Conservation (phyloP, 805 yeast genomes). For the Lachancea lanzarotensis region DNA sequence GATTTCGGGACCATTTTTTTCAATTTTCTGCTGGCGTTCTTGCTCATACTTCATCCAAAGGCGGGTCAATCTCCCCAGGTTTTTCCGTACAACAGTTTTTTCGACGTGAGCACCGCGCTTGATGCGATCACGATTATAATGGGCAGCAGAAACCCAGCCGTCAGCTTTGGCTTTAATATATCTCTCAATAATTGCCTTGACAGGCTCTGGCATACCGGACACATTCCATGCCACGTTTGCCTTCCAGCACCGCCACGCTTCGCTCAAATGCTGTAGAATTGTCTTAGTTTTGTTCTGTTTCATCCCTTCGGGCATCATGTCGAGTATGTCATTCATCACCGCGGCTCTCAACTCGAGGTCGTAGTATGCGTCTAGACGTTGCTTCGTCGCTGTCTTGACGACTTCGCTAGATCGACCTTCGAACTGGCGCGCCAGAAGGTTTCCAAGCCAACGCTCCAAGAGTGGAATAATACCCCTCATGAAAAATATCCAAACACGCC, state of each 20-base stretch:
- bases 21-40: slow-evolving; percentile 72
- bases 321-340: slow-evolving; percentile 91
- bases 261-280: slow-evolving; percentile 87
- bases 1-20: slow-evolving; percentile 81
- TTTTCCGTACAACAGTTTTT: slow-evolving; percentile 89
- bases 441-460: slow-evolving; percentile 92
- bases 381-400: slow-evolving; percentile 91
- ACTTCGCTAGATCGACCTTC: slow-evolving; percentile 93
- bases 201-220: slow-evolving; percentile 90
- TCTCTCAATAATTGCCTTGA: slow-evolving; percentile 77
- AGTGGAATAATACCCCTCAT: slow-evolving; percentile 88
- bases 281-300: slow-evolving; percentile 82
- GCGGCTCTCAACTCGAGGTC: slow-evolving; percentile 90
- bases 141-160: slow-evolving; percentile 93
- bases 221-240: slow-evolving; percentile 98
- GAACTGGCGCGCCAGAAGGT: slow-evolving; percentile 83
- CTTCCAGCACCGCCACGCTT: slow-evolving; percentile 99
- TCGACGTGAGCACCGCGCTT: slow-evolving; percentile 88
- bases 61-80: slow-evolving; percentile 84
- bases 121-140: slow-evolving; percentile 83
- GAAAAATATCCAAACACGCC: slow-evolving; percentile 94
- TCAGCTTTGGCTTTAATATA: slow-evolving; percentile 94
- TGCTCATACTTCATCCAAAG: slow-evolving; percentile 92
- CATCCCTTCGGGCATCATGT: slow-evolving; percentile 94
- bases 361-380: slow-evolving; percentile 89